phyloP scores from a whole-genome alignment of 371 early-diverging fungal species.

The Parasitella parasitica region DNA sequence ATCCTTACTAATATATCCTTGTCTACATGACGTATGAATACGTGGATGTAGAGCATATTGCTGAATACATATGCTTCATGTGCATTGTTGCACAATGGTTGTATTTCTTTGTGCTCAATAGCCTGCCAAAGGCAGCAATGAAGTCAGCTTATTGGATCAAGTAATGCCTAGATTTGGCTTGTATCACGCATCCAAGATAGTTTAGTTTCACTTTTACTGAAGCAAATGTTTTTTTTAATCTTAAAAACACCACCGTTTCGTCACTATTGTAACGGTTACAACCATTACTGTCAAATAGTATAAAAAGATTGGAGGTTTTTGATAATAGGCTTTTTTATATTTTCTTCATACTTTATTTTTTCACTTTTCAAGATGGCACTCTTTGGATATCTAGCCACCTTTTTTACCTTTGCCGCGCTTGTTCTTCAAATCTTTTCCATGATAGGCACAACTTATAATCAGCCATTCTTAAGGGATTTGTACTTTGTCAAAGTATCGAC shows the following conservation, averaged over 20 bases:
- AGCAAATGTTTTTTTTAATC: neutral
- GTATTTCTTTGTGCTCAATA: neutral
- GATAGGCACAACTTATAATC: conserved; percentile 43
- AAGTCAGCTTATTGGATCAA: neutral
- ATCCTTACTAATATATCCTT: too few relatives aligned
- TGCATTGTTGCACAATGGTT: neutral
- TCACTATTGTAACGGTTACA: neutral
- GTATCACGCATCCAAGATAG: neutral
- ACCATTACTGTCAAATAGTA: neutral
- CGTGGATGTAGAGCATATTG: neutral
- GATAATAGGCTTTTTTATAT: neutral
- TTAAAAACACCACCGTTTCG: neutral
- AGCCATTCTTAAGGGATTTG: conserved; percentile 36
- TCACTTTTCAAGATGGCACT: conserved; percentile 7
- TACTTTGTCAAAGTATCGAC: conserved; percentile 36
- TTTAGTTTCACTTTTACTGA: neutral
- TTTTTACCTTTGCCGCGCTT: conserved; percentile 47
- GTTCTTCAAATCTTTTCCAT: conserved; percentile 44
- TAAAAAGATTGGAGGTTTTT: neutral
- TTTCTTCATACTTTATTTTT: neutral
- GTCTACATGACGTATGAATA: neutral
- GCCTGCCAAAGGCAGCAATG: neutral
- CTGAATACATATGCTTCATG: neutral
- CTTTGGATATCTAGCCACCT: conserved; percentile 36
- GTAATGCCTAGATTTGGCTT: neutral